phyloP scores from a whole-genome alignment of 2,329 filamentous ascomycete species.

The Sporothrix protearum region DNA sequence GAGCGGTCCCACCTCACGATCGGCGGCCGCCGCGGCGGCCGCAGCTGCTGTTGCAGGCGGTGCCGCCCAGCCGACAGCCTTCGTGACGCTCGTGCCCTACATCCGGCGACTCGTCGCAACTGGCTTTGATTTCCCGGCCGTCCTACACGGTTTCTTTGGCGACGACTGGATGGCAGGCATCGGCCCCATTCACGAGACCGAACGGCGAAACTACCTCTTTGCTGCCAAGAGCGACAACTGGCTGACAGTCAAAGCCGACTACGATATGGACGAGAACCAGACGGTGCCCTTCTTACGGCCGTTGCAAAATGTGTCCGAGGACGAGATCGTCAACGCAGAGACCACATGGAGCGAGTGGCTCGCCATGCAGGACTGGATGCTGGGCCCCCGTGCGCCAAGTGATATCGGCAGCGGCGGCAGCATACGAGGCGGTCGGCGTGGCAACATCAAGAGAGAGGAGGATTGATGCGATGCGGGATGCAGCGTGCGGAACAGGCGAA shows the following conservation, averaged over 20 bases:
- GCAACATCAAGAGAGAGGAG: conserved; percentile 27
- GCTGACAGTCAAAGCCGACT: conserved; percentile 83
- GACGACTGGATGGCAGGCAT: conserved; percentile 82
- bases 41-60: neutral
- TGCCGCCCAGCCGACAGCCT: conserved; percentile 35
- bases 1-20: neutral
- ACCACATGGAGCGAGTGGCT: conserved; percentile 90
- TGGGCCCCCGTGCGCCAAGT: conserved; percentile 72
- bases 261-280: conserved; percentile 82
- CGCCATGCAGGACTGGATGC: conserved; percentile 97
- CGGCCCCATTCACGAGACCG: conserved; percentile 78
- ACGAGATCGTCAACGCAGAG: conserved; percentile 80
- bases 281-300: conserved; percentile 83
- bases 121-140: conserved; percentile 78
- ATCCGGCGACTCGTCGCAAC: conserved; percentile 86
- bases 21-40: conserved; percentile 32
- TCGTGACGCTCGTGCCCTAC: conserved; percentile 77
- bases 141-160: conserved; percentile 97
- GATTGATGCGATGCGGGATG: conserved; percentile 1
- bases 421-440: conserved; percentile 12
- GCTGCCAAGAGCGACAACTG: conserved; percentile 89
- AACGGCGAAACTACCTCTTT: conserved; percentile 91
- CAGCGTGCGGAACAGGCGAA: neutral
- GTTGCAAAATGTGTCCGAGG: conserved; percentile 69
- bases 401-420: conserved; percentile 27